Evolutionary conservation across 441 rosid genomes (phyloP), one percentile per base, ranked within the genome.

Genomic region (Erysimum cheiri): DNA sequence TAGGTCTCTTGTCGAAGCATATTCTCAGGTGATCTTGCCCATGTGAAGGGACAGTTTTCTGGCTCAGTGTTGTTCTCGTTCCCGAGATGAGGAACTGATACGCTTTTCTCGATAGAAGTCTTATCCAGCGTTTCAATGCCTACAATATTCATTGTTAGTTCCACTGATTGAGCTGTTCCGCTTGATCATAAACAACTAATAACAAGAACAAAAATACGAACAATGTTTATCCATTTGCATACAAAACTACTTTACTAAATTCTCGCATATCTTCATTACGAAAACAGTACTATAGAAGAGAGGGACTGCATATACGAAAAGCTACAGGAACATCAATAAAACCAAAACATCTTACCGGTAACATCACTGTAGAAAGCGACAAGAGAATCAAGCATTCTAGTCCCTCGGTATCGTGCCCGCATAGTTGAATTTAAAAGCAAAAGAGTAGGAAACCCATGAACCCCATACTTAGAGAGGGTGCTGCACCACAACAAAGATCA

Each of bases 21-120:
- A 60, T 94, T 90, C 84, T 88, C 97, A 0, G 97, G 97, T 54
- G 99, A 92, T 84, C 89, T 92, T 67, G 96, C 97, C 97, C 97
- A 92, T 49, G 92, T 81, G 78, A 92, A 94, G 0, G 96, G 97
- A 68, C 97, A 94, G 81, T 80, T 92, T 65, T 94, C 99, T 43
- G 43, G 87, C 71, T 87, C 93, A 7, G 60, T 24, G 66, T 65
- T 81, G 60, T 74, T 78, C 61, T 77, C 77, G 77, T 86, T 84
- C 74, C 80, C 90, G 12, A 71, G 84, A 73, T 84, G 69, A 17
- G 87, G 82, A 17, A 69, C 68, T 9, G 36, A 68, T 46, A 61
- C 64, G 26, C 71, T 83, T 80, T 78, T 83, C 63, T 82, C 84
- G 3, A 84, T 43, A 7, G 84, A 76, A 56, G 68, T 54, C 69